Base-by-base conservation (phyloP, 2,329 filamentous ascomycete species). In the Xylariomycetidae sp. region DNA sequence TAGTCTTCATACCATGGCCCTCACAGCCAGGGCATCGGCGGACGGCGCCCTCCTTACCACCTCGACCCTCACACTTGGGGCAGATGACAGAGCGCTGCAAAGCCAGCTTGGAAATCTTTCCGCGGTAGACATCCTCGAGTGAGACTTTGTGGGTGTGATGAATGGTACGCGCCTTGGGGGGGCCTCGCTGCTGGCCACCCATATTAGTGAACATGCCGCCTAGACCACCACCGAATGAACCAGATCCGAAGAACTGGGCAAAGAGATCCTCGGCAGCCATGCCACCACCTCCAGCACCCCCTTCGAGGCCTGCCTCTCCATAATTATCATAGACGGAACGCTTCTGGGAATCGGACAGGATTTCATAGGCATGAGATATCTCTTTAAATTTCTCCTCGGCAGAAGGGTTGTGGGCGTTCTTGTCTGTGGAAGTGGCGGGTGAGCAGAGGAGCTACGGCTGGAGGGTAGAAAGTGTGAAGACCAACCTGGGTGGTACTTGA, bases 371-470 rank as follows among this genome's bases (percentile, higher is more conserved):
- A 58, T 90, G 83, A 46, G 88, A 94, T 41, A 96, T 76, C 55
- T 96, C 89, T 72, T 98, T 97, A 82, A 98, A 98, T 67, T 96
- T 98, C 42, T 95, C 88, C 51, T 90, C 88, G 32, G 92, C 89
- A 16, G 82, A 85, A 25, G 89, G 88, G 70, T 94, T 94, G 70
- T 92, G 80, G 46, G 83, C 80, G 66, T 98, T 98, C 77, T 98
- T 98, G 67, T 98, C 90, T 94, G 49, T 25, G 37, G 16, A n/a
- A n/a, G n/a, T n/a, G n/a, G n/a, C n/a, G n/a, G n/a, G n/a, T n/a
- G n/a, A n/a, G n/a, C n/a, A n/a, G n/a, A n/a, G n/a, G n/a, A n/a
- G n/a, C n/a, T n/a, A n/a, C n/a, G n/a, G n/a, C n/a, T n/a, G n/a
- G n/a, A n/a, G n/a, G n/a, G n/a, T n/a, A n/a, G n/a, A n/a, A n/a